These are phyloP conservation scores for Fusarium pseudonygamai DNA, from an alignment of 2,329 filamentous ascomycete genomes.

Conservation along the genomic window DNA sequence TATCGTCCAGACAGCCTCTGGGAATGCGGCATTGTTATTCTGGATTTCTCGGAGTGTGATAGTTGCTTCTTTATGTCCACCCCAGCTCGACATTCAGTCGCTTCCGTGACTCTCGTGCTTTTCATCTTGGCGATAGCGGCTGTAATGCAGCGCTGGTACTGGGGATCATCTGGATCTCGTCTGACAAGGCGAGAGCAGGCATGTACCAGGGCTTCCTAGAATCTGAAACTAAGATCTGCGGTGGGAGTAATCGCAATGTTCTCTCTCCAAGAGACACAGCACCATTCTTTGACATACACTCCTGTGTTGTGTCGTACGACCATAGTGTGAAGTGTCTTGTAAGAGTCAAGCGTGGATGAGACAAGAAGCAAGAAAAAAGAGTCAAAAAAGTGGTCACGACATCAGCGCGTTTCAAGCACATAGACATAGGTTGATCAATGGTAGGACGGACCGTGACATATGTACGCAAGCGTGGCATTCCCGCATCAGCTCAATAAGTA, in stretches of 20 bases:
- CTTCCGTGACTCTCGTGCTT: not conserved
- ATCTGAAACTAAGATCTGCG: too few relatives aligned
- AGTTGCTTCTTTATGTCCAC: not conserved
- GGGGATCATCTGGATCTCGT: not conserved
- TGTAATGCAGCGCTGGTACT: not conserved
- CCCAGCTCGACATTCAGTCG: not conserved
- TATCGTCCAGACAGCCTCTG: not conserved
- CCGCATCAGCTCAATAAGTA: slow-evolving; percentile 9
- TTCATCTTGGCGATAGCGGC: not conserved
- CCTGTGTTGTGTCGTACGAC: too few relatives aligned
- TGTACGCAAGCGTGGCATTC: slow-evolving; percentile 28
- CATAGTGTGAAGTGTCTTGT: too few relatives aligned
- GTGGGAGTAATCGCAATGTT: too few relatives aligned
- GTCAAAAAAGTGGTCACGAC: not conserved
- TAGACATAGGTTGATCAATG: too few relatives aligned
- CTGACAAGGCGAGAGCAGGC: too few relatives aligned
- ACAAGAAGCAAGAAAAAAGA: too few relatives aligned
- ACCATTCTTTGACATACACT: too few relatives aligned
- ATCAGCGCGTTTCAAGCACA: not conserved
- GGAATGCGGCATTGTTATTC: not conserved
- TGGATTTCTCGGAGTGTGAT: not conserved
- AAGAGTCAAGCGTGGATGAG: too few relatives aligned
- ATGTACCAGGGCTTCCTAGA: too few relatives aligned
- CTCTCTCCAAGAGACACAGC: too few relatives aligned
- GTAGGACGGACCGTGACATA: slow-evolving; percentile 12